phyloP scores from a whole-genome alignment of 306 rosid species.

The Heteromeles arbutifolia region DNA sequence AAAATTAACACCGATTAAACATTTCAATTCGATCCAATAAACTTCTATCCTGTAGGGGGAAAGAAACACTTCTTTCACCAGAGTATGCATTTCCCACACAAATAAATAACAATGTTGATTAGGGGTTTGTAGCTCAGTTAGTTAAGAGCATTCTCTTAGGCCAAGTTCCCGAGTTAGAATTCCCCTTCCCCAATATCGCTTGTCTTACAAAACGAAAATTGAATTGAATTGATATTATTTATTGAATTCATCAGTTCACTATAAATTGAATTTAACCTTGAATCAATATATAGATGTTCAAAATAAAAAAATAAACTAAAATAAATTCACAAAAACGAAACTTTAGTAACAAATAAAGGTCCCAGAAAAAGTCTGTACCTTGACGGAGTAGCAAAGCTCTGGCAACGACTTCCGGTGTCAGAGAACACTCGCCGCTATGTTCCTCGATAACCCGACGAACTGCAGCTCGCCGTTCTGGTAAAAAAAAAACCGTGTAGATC shows the following conservation, averaged over 20 bases:
- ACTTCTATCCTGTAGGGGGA: too few relatives aligned
- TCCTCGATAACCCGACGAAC: conserved; percentile 81
- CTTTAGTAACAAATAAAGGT: not conserved
- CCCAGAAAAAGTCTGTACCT: conserved; percentile 39
- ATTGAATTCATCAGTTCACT: not conserved
- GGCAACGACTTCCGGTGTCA: conserved; percentile 68
- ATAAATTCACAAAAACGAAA: not conserved
- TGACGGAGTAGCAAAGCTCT: conserved; percentile 66
- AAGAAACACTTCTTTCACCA: not conserved
- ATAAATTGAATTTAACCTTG: not conserved
- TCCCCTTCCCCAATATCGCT: too few relatives aligned
- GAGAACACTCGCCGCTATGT: conserved; percentile 67
- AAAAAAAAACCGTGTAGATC: conserved; percentile 67
- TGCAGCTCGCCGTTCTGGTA: conserved; percentile 60
- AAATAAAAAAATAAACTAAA: not conserved
- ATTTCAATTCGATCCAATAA: too few relatives aligned
- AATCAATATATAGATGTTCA: not conserved
- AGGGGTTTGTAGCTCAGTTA: too few relatives aligned
- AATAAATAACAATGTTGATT: not conserved
- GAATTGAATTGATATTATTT: not conserved
- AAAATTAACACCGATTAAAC: not conserved
- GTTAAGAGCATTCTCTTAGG: too few relatives aligned
- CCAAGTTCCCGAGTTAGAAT: too few relatives aligned
- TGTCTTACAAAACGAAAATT: too few relatives aligned
- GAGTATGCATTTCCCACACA: not conserved